Evolutionary conservation across 2,329 filamentous ascomycete species (phyloP).

Genomic region (Aspergillus sp.): DNA sequence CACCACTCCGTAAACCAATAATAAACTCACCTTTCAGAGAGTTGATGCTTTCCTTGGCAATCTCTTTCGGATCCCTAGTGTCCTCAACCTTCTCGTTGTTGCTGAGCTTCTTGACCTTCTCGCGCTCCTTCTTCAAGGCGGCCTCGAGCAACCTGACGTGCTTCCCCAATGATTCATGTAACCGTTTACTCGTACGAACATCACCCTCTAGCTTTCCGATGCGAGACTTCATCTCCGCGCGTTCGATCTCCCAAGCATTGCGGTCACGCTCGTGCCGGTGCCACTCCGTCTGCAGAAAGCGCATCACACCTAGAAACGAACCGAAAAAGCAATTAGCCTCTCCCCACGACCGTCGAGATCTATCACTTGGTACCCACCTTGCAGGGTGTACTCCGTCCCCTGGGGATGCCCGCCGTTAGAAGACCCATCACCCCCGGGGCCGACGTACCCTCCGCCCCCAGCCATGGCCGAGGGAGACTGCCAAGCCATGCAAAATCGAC

Average conservation of each 20-base stretch:
- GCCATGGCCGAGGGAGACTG: conserved; percentile 67
- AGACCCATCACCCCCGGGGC: conserved; percentile 45
- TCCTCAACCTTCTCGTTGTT: conserved; percentile 55
- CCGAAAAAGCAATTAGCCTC: conserved; percentile 24
- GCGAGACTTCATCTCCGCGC: conserved; percentile 97
- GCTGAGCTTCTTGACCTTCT: conserved; percentile 62
- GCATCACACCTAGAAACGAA: conserved; percentile 77
- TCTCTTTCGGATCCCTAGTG: conserved; percentile 47
- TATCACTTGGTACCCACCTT: conserved; percentile 54
- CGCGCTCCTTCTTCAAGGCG: conserved; percentile 80
- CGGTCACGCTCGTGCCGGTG: conserved; percentile 96
- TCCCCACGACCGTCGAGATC: background rate
- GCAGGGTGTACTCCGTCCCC: conserved; percentile 72
- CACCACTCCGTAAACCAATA: background rate
- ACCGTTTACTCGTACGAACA: conserved; percentile 78
- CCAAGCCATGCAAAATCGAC: conserved; percentile 62
- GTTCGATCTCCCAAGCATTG: conserved; percentile 98
- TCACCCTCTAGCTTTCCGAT: conserved; percentile 94
- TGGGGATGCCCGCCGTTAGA: conserved; percentile 53
- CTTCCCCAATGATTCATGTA: conserved; percentile 85
- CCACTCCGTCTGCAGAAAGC: conserved; percentile 98
- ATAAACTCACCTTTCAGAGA: conserved; percentile 25
- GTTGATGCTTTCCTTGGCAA: conserved; percentile 49
- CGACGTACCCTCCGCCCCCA: conserved; percentile 56
- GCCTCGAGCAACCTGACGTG: conserved; percentile 88